Percentiles rank a stretch among this genome's conserved stretches.
phyloP scores from a whole-genome alignment of 2,329 filamentous ascomycete species.

The Podosphaera fusca region DNA sequence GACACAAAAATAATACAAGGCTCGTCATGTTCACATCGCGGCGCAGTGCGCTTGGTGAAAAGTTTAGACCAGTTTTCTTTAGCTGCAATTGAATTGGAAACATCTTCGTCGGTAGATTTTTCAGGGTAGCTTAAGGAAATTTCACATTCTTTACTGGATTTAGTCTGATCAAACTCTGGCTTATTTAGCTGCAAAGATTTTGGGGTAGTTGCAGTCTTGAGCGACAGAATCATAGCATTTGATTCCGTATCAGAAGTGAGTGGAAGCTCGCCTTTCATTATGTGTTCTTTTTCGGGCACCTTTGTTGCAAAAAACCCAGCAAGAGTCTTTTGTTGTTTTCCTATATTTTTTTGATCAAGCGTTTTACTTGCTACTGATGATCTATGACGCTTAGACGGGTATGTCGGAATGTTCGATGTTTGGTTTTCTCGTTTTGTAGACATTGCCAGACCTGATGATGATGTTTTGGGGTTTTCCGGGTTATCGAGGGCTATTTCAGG shows the following conservation, averaged over 20 bases:
- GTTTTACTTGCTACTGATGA: not conserved
- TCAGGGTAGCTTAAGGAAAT: not conserved
- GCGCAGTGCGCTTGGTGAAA: conserved; percentile 49
- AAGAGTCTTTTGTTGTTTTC: conserved; percentile 21
- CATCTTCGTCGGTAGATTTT: not conserved
- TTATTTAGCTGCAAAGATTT: no score
- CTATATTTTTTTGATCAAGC: no score
- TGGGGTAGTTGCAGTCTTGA: not conserved
- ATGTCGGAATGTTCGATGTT: not conserved
- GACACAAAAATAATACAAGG: conserved; percentile 65
- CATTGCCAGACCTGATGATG: conserved; percentile 7
- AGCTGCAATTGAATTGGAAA: conserved; percentile 35
- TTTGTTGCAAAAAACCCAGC: conserved; percentile 62
- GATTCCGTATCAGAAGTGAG: conserved; percentile 1
- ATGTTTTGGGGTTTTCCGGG: not conserved
- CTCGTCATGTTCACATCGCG: conserved; percentile 71
- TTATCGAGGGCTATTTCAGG: no score
- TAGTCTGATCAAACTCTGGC: not conserved
- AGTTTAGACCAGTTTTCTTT: conserved; percentile 76
- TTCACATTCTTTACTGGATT: not conserved
- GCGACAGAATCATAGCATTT: not conserved
- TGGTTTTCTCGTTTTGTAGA: conserved; percentile 6
- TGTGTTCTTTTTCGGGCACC: not conserved
- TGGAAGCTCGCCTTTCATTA: conserved; percentile 2
- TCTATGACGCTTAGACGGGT: not conserved